phyloP scores from a whole-genome alignment of 164 flowering plant genomes.

The Aristolochia fimbriata region DNA sequence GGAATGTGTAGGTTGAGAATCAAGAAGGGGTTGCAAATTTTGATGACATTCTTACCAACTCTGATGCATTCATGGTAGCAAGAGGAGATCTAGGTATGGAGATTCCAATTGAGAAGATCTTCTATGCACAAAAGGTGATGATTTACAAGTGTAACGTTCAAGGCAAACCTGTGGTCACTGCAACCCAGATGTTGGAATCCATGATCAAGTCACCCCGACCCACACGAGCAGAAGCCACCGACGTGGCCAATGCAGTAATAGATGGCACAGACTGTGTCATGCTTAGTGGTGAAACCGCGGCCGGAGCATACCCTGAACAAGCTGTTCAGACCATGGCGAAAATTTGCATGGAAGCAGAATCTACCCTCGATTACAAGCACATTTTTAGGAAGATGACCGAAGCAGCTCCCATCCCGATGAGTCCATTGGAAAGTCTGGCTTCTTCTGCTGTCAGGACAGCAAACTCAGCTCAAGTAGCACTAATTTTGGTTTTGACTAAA shows the following conservation, averaged over 20 bases:
- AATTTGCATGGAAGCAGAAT: constrained; percentile 80
- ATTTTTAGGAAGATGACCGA: constrained; percentile 57
- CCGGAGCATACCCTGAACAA: constrained; percentile 86
- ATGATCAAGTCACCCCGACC: constrained; percentile 92
- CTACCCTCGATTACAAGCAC: constrained; percentile 59
- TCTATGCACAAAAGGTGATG: constrained; percentile 85
- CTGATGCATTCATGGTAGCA: constrained; percentile 81
- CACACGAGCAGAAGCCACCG: constrained; percentile 79
- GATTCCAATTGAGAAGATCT: constrained; percentile 79
- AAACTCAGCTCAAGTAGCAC: constrained; percentile 49
- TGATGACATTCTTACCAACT: constrained; percentile 72
- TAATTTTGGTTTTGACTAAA: constrained; percentile 68
- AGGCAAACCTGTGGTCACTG: constrained; percentile 87
- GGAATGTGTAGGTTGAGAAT: constrained; percentile 55
- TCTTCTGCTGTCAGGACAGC: constrained; percentile 79
- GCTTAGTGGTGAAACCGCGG: constrained; percentile 91
- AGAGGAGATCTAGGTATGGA: constrained; percentile 90
- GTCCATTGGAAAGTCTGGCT: constrained; percentile 81
- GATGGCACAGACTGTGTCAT: constrained; percentile 93
- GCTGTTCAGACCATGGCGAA: constrained; percentile 82
- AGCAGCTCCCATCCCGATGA: constrained; percentile 81
- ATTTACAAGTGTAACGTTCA: constrained; percentile 86
- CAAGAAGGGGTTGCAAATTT: constrained; percentile 93
- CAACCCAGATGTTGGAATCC: constrained; percentile 78
- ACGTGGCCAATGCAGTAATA: constrained; percentile 75